These are phyloP conservation scores for Neolentinus lepideus DNA, from an alignment of 1,284 basidiomycete genomes.

Conservation along the genomic window DNA sequence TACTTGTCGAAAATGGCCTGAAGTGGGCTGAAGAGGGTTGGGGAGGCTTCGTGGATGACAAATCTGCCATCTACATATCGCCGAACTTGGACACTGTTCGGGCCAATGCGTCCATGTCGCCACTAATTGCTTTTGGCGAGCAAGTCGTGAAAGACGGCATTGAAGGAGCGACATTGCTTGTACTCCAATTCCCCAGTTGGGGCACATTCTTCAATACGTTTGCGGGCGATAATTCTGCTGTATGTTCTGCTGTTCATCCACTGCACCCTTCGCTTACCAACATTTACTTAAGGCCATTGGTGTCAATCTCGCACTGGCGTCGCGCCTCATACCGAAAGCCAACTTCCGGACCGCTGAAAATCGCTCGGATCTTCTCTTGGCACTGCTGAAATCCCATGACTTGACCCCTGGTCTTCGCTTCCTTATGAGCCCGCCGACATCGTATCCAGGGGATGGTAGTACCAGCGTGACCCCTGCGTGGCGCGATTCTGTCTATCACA, in stretches of 20 bases:
- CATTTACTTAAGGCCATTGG: constrained; percentile 29
- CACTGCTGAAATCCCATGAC: constrained; percentile 20
- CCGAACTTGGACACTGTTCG: constrained; percentile 18
- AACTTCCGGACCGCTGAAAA: constrained; percentile 25
- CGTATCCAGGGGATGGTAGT: constrained; percentile 12
- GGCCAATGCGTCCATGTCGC: constrained; percentile 31
- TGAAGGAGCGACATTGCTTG: constrained; percentile 18
- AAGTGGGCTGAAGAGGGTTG: constrained; percentile 15
- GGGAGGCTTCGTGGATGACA: constrained; percentile 11
- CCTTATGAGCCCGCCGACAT: constrained; percentile 17
- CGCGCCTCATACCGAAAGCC: constrained; percentile 33
- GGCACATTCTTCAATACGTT: constrained; percentile 32
- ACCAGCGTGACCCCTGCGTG: constrained; percentile 21
- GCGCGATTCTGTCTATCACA: constrained; percentile 18
- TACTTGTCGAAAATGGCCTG: not conserved
- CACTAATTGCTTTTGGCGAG: constrained; percentile 30
- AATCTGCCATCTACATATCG: constrained; percentile 15
- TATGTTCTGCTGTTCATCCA: not conserved
- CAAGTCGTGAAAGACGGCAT: constrained; percentile 20
- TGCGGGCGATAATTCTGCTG: constrained; percentile 10
- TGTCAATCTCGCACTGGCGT: constrained; percentile 30
- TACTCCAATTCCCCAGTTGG: constrained; percentile 30
- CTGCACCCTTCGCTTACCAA: not conserved
- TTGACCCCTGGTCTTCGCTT: constrained; percentile 16
- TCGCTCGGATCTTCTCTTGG: constrained; percentile 26